Evolutionary conservation across 2,329 filamentous ascomycete genomes (phyloP).

Genomic region (Sporothrix globosa): DNA sequence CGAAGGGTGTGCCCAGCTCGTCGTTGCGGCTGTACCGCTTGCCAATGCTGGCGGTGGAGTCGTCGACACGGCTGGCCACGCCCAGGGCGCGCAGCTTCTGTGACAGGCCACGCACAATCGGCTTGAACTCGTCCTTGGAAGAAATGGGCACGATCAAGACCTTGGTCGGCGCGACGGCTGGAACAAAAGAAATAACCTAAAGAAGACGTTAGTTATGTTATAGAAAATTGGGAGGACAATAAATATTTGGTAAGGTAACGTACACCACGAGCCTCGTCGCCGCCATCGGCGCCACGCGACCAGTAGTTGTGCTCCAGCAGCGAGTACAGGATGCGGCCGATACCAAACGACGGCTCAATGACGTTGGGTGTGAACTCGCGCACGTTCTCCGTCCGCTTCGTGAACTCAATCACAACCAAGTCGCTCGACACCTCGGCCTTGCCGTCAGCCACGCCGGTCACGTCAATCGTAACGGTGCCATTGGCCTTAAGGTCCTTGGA

Average conservation of each 20-base stretch:
- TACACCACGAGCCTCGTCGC: constrained; percentile 84
- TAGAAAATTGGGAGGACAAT: neutral
- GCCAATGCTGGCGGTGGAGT: constrained; percentile 88
- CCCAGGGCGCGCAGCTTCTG: constrained; percentile 74
- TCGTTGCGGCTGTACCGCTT: constrained; percentile 95
- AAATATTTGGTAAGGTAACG: constrained; percentile 46
- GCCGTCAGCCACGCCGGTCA: constrained; percentile 67
- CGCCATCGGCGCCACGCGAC: constrained; percentile 71
- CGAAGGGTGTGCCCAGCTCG: constrained; percentile 91
- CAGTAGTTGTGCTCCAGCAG: constrained; percentile 96
- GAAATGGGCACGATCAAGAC: constrained; percentile 90
- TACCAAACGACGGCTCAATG: constrained; percentile 96
- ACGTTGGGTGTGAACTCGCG: constrained; percentile 94
- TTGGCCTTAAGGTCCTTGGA: constrained; percentile 71
- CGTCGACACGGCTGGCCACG: constrained; percentile 84
- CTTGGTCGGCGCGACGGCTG: constrained; percentile 86
- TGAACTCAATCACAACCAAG: constrained; percentile 80
- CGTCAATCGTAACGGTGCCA: constrained; percentile 77
- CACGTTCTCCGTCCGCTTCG: constrained; percentile 78
- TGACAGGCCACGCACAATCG: constrained; percentile 73
- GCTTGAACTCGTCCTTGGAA: constrained; percentile 76
- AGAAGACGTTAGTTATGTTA: neutral
- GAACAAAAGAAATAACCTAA: constrained; percentile 61
- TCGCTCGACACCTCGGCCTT: constrained; percentile 80
- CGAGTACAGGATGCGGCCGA: constrained; percentile 90